Base-by-base conservation (phyloP, 2,329 filamentous ascomycete species). In the Lecanicillium sp. region DNA sequence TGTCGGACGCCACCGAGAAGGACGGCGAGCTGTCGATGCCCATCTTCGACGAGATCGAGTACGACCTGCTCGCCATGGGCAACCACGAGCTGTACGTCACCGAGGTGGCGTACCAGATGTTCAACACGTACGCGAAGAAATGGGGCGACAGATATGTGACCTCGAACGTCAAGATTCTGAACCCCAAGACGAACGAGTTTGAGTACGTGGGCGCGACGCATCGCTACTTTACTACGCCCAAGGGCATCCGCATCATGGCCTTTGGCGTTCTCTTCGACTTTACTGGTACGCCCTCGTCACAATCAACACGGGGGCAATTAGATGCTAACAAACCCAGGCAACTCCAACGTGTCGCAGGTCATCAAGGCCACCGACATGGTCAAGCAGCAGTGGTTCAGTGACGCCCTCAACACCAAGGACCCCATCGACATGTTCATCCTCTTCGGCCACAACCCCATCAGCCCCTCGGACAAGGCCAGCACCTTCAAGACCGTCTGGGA, bases 21-120 rank as follows among this genome's bases (percentile, higher is more conserved):
- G 80, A 83, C 52, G 81, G 79, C 36, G 63, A 69, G 33, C 54
- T 78, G 19, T 78, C 77, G 1, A 76, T 71, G 56, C 62, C 63
- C n/a, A 57, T 73, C 37, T 72, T 72, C 30, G 58, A 67, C 50
- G 61, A 71, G 52, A 60, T 69, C 23, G 57, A 63, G 33, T 73
- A 72, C 50, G 70, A 73, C 33, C 53, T 73, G 36, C 51, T 73
- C 42, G 61, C 70, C 4, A 72, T 72, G 27, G 62, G 78, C 3
- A 84, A 85, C 58, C 81, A 86, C 55, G 82, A 85, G 63, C 72
- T 86, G 6, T 84, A 84, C 57, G 70, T 81, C 9, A 73, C 75
- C 9, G 73, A 79, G 24, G 73, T 84, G 43, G 75, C 81, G 1
- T 82, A 83, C 52, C 74, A 84, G 56, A 77, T 78, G 9, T 79